These are phyloP conservation scores for Keithomyces neogunnii DNA, from an alignment of 2,329 filamentous ascomycete genomes.

Conservation along the genomic window DNA sequence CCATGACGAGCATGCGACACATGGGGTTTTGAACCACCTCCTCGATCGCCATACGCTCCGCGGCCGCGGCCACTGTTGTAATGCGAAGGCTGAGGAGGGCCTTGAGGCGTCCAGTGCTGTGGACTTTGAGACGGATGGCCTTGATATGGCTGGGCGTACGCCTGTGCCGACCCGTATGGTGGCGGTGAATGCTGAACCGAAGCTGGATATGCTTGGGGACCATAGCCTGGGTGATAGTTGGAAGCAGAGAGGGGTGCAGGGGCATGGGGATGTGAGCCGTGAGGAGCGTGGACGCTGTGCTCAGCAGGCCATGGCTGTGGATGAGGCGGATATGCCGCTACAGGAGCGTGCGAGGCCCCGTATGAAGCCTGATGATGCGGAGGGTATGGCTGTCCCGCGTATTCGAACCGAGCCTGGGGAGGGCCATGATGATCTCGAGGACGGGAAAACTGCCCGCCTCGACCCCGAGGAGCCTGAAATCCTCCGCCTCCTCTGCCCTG, in stretches of 20 bases:
- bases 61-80: conserved; percentile 36
- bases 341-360: conserved; percentile 25
- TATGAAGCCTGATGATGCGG: conserved; percentile 21
- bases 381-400: conserved; percentile 30
- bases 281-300: conserved; percentile 24
- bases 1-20: conserved; percentile 25
- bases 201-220: conserved; percentile 42
- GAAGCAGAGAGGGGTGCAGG: conserved; percentile 40
- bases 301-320: conserved; percentile 34
- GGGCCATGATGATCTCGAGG: conserved; percentile 33
- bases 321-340: conserved; percentile 27
- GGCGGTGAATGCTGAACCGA: conserved; percentile 31
- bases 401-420: conserved; percentile 33
- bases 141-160: conserved; percentile 28
- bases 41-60: conserved; percentile 38
- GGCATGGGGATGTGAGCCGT: conserved; percentile 35
- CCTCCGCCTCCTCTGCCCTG: conserved; percentile 33
- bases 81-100: conserved; percentile 20
- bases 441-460: conserved; percentile 29
- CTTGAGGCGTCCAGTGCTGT: conserved; percentile 17
- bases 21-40: conserved; percentile 22
- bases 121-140: conserved; percentile 18
- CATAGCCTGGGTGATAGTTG: conserved; percentile 52
- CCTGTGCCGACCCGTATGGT: conserved; percentile 32
- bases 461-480: conserved; percentile 26